Evolutionary conservation across 1,139 yeast species (phyloP), one percentile per base, ranked within the genome.

Genomic region (Yamadazyma sp.): DNA sequence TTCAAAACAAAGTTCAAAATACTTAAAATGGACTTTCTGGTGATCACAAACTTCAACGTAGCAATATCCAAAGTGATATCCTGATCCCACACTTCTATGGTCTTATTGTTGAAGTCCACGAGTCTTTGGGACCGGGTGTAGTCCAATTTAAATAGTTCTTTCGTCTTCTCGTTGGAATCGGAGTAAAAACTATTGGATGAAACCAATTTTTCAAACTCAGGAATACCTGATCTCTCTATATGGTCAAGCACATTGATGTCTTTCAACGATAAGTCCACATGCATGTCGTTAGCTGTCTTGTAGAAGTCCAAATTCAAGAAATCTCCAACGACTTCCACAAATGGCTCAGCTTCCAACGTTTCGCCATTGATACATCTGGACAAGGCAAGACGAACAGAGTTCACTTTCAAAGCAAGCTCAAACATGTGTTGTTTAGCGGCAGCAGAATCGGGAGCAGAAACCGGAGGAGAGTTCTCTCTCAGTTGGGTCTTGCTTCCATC

Each of bases 1-100:
- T 91, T 87, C 54, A 91, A 70, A 3, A 85, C 69, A 57, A 84
- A 94, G 59, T 89, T 94, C 48, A 92, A 64, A 12, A 92, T 65
- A 3, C 95, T 84, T 48, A 92, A 70, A 18, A 87, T 65, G 1
- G 96, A 85, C 52, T 80, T 84, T 37, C 97, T 80, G 0, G 95
- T 80, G 9, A 91, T 65, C 2, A 87, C 84, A 37, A 87, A 74
- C 47, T 82, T 81, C 42, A 94, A 76, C 8, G 95, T 88, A 0
- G 96, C 91, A 58, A 94, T 73, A 39, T 81, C 75, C 37, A 92
- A 66, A n/a, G 77, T 72, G 6, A 91, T 77, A 47, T 78, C 80
- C 58, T 88, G 96, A 51, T 91, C 97, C 56, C 70, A 83, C 0
- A 86, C 81, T 50, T 83, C 91, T 37, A 86, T 84, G 11, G 63